phyloP scores from a whole-genome alignment of 2,329 filamentous ascomycete species.

The Diaporthe sp. region DNA sequence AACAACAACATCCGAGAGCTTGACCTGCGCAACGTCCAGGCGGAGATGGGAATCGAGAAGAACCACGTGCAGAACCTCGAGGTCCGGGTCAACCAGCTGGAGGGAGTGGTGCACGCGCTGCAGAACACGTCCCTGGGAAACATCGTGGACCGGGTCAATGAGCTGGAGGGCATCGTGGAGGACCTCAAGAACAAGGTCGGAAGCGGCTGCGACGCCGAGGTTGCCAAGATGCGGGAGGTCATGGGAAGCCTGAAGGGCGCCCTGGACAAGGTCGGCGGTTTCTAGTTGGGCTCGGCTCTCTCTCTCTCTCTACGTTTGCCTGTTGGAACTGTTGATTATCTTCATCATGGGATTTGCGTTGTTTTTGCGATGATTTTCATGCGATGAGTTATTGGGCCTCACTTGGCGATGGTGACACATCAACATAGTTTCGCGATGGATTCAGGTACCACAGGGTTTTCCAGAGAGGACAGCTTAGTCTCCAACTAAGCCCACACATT shows the following conservation, averaged over 20 bases:
- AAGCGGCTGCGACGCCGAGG: constrained; percentile 28
- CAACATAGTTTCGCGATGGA: neutral
- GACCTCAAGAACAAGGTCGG: constrained; percentile 32
- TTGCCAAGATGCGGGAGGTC: constrained; percentile 39
- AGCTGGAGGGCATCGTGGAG: constrained; percentile 23
- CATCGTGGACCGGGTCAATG: neutral
- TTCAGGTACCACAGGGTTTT: neutral
- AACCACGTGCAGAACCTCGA: neutral
- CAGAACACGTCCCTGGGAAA: constrained; percentile 14
- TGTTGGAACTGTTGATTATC: neutral
- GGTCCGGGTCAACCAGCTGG: neutral
- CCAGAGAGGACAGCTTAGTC: too few species aligned
- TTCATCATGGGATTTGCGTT: neutral
- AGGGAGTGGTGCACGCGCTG: constrained; percentile 8
- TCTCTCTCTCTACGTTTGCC: neutral
- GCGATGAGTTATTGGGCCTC: neutral
- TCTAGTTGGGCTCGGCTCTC: neutral
- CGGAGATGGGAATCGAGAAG: constrained; percentile 12
- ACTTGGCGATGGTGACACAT: neutral
- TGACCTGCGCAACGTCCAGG: neutral
- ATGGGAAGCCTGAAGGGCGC: constrained; percentile 15
- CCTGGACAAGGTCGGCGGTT: constrained; percentile 34
- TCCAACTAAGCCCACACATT: too few species aligned
- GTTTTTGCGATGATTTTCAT: neutral
- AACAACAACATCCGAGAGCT: constrained; percentile 14